Evolutionary conservation across 2,329 filamentous ascomycete genomes (phyloP), one percentile per base, ranked within the genome.

Genomic region (Ophiocordyceps sinensis): DNA sequence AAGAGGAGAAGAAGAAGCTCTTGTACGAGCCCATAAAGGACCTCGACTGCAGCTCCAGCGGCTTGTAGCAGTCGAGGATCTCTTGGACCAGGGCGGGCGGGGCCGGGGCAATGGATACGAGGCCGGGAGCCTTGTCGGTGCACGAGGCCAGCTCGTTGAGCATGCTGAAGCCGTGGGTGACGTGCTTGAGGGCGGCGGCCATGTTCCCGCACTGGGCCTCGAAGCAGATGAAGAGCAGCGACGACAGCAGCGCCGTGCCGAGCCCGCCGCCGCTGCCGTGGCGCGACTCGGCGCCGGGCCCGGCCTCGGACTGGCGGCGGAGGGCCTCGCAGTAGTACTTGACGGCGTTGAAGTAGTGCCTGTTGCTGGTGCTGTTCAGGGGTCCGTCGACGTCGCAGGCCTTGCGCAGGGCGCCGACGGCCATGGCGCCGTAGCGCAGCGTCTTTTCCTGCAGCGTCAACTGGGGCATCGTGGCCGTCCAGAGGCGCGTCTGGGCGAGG

Each of bases 141-240:
- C 60, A 62, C 4, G 53, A 52, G 0, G 60, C 53, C 11, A 63
- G 54, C 41, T 63, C 60, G 17, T 62, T 63, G 5, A 63, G 48
- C 58, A 63, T 62, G 28, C 54, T 60, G 38, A 65, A 64, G 31
- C 62, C 62, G 29, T 63, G 58, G 1, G 53, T 60, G 36, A 65
- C 51, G 39, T 65, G 62, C 41, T 64, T 63, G 4, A 65, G 53
- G 5, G 62, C 61, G 3, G 59, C 60, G 2, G 62, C 54, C 41
- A 58, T 53, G 12, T 65, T 64, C 3, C 61, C 62, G 5, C 62
- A 50, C 43, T 62, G 60, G 3, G 61, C 49, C 37, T 65, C 62
- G 29, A 65, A 65, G 42, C 62, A 63, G 32, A 65, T 60, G 34
- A 65, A 65, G 0, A 65, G 44, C 4, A 65, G 49, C 0, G 62